These are phyloP conservation scores for Tephrocybe sp. DNA, from an alignment of 768 basidiomycete genomes.

Conservation along the genomic window DNA sequence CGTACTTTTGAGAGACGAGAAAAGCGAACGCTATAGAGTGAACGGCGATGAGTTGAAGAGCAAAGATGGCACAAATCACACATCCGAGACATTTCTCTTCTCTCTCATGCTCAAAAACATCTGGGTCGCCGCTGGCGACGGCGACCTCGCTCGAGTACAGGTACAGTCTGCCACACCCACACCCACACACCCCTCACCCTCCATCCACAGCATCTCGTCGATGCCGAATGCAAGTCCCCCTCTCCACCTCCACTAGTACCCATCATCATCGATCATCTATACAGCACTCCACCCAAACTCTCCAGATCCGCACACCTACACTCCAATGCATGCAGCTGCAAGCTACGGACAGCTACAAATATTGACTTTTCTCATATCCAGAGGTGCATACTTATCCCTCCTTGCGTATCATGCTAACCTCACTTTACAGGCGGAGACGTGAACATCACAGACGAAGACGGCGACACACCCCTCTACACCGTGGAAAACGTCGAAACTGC, in stretches of 20 bases:
- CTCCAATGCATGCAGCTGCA: conserved; percentile 92
- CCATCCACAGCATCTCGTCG: conserved; percentile 52
- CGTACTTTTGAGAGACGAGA: conserved; percentile 74
- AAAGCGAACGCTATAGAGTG: conserved; percentile 59
- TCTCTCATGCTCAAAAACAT: conserved; percentile 55
- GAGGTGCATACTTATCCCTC: conserved; percentile 40
- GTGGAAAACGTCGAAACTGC: conserved; percentile 83
- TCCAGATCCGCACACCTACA: conserved; percentile 73
- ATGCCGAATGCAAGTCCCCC: conserved; percentile 48
- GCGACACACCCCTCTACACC: conserved; percentile 89
- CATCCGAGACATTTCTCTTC: conserved; percentile 5
- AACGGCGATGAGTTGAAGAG: conserved; percentile 40
- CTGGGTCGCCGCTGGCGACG: conserved; percentile 92
- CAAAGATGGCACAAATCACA: too few relatives aligned
- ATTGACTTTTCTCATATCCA: conserved; percentile 73
- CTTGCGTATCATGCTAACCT: conserved; percentile 4
- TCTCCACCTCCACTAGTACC: conserved; percentile 14
- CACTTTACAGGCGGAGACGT: conserved; percentile 72
- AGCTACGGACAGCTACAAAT: conserved; percentile 82
- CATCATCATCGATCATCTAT: conserved; percentile 28
- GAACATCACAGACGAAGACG: conserved; percentile 81
- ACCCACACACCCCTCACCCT: conserved; percentile 2
- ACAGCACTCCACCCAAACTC: conserved; percentile 66
- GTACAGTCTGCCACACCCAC: conserved; percentile 32
- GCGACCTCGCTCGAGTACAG: conserved; percentile 73